phyloP scores from a whole-genome alignment of 2,329 filamentous ascomycete species.

The Pseudogymnoascus sp. region DNA sequence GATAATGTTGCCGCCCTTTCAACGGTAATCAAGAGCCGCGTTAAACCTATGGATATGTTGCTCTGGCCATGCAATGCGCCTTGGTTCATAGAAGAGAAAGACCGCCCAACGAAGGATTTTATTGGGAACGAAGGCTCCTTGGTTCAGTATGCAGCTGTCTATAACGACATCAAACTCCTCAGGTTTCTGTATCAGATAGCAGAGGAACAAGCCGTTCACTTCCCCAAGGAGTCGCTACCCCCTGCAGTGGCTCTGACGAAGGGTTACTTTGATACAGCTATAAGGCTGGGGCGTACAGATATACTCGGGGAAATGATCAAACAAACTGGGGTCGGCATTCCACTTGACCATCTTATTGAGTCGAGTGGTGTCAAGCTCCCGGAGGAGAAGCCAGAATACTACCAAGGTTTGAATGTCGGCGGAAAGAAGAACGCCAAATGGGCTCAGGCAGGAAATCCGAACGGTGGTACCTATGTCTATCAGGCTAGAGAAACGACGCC shows the following conservation, averaged over 20 bases:
- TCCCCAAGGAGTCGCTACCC: conserved; percentile 25
- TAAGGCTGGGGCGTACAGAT: conserved; percentile 42
- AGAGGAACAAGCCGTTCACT: conserved; percentile 20
- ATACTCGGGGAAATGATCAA: conserved; percentile 58
- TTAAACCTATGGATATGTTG: conserved; percentile 48
- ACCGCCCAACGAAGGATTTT: neutral
- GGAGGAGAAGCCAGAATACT: conserved; percentile 59
- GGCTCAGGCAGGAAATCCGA: conserved; percentile 54
- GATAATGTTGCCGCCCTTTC: conserved; percentile 65
- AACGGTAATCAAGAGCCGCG: conserved; percentile 57
- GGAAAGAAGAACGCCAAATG: conserved; percentile 69
- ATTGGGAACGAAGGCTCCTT: conserved; percentile 10
- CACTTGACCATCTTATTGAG: conserved; percentile 57
- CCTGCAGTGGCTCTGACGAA: conserved; percentile 34
- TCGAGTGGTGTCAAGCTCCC: conserved; percentile 52
- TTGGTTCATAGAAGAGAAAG: conserved; percentile 18
- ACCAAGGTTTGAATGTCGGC: conserved; percentile 68
- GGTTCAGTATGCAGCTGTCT: conserved; percentile 18
- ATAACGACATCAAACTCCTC: conserved; percentile 21
- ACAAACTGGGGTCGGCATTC: conserved; percentile 58
- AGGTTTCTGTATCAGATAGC: conserved; percentile 23
- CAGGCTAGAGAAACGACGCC: conserved; percentile 39
- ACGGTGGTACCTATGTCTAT: conserved; percentile 39
- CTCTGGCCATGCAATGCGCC: conserved; percentile 30
- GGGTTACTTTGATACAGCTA: conserved; percentile 35